Evolutionary conservation across 495 filamentous ascomycete genomes (phyloP).

Genomic region (Halenospora varia): DNA sequence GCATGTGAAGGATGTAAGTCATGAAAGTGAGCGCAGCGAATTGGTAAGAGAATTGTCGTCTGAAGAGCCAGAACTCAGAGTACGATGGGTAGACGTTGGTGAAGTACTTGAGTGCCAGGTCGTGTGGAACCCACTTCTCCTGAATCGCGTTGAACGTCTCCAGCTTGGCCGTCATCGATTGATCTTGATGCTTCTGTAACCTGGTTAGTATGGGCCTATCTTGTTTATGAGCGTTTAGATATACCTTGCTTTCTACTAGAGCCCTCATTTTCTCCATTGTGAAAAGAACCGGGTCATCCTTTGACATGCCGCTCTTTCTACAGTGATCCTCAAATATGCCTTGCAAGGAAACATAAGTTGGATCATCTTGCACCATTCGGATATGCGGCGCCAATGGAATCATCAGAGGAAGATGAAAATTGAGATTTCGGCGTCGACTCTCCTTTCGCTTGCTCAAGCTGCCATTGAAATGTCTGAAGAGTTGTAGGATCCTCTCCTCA

Average conservation of each 20-base stretch:
- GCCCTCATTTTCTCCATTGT: slow-evolving; percentile 89
- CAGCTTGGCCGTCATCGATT: slow-evolving; percentile 62
- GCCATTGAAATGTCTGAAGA: slow-evolving; percentile 98
- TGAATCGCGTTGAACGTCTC: slow-evolving; percentile 91
- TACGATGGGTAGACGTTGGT: slow-evolving; percentile 82
- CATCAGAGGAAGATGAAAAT: slow-evolving; percentile 94
- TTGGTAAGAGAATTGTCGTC: slow-evolving; percentile 92
- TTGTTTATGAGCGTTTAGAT: not conserved
- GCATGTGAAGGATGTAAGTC: slow-evolving; percentile 97
- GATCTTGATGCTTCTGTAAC: slow-evolving; percentile 57
- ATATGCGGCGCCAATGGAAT: slow-evolving; percentile 90
- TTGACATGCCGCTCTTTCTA: slow-evolving; percentile 74
- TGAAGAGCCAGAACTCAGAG: slow-evolving; percentile 96
- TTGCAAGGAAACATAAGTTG: slow-evolving; percentile 91
- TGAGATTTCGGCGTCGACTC: slow-evolving; percentile 85
- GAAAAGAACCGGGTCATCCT: slow-evolving; percentile 92
- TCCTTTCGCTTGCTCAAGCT: slow-evolving; percentile 88
- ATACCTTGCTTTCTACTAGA: slow-evolving; percentile 60
- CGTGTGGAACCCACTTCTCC: slow-evolving; percentile 80
- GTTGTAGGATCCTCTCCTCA: slow-evolving; percentile 89
- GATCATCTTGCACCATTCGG: slow-evolving; percentile 89
- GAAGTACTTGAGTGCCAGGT: slow-evolving; percentile 83
- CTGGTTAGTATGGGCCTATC: slow-evolving; percentile 12
- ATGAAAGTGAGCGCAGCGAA: slow-evolving; percentile 96
- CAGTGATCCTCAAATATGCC: slow-evolving; percentile 95